Evolutionary conservation across 768 basidiomycete genomes (phyloP).

Genomic region (Lentinula guzmanii): DNA sequence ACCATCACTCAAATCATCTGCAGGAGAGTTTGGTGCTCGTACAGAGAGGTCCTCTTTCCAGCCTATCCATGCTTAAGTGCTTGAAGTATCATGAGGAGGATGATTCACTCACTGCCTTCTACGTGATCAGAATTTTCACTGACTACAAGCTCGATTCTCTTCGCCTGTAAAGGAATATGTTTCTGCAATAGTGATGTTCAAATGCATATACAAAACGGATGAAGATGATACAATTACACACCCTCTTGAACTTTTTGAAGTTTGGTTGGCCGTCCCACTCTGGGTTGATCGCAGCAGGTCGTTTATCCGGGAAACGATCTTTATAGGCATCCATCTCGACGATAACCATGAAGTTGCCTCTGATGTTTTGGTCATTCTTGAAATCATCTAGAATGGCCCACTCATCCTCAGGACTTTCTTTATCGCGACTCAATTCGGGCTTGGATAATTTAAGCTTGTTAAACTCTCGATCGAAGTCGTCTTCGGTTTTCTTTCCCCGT

Average conservation of each 20-base stretch:
- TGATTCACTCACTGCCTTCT: slow-evolving; percentile 36
- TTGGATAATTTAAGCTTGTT: slow-evolving; percentile 69
- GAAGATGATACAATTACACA: slow-evolving; percentile 12
- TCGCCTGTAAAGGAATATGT: slow-evolving; percentile 15
- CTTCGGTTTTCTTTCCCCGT: slow-evolving; percentile 59
- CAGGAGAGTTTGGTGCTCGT: background rate
- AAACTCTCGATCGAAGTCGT: slow-evolving; percentile 74
- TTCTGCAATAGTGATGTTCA: slow-evolving; percentile 18
- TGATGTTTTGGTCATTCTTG: slow-evolving; percentile 51
- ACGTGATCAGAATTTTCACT: slow-evolving; percentile 48
- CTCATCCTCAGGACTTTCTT: slow-evolving; percentile 27
- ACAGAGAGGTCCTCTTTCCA: background rate
- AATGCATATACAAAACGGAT: background rate
- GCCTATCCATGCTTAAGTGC: background rate
- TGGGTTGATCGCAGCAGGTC: slow-evolving; percentile 1
- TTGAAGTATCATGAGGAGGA: background rate
- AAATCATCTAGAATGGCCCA: slow-evolving; percentile 64
- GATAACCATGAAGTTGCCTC: slow-evolving; percentile 80
- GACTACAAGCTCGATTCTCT: slow-evolving; percentile 45
- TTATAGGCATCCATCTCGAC: slow-evolving; percentile 55
- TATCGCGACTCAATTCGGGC: slow-evolving; percentile 33
- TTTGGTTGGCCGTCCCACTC: slow-evolving; percentile 52
- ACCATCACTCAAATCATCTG: background rate
- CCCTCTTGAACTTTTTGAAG: slow-evolving; percentile 79
- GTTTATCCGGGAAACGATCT: slow-evolving; percentile 12